Evolutionary conservation across 306 rosid genomes (phyloP).

Genomic region (Quillaja saponaria): DNA sequence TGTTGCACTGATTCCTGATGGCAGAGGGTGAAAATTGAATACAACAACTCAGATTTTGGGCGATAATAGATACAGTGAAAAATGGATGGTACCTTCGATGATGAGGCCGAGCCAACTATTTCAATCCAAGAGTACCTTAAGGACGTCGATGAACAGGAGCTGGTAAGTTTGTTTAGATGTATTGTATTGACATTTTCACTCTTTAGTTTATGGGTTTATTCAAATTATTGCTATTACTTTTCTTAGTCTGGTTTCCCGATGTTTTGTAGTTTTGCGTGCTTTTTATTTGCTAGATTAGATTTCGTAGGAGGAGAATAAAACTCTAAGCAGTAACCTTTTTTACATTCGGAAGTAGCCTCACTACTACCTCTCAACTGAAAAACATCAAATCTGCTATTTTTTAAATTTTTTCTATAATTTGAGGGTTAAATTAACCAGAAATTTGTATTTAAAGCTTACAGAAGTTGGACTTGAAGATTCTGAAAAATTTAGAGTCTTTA

Average conservation of each 20-base stretch:
- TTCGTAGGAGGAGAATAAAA: too few relatives aligned
- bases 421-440: too few relatives aligned
- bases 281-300: slow-evolving; percentile 15
- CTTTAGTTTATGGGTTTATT: neutral
- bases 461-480: too few relatives aligned
- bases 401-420: neutral
- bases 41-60: slow-evolving; percentile 5
- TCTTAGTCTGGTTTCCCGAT: neutral
- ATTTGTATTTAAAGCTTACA: too few relatives aligned
- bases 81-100: slow-evolving; percentile 69
- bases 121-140: slow-evolving; percentile 79
- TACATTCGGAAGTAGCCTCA: too few relatives aligned
- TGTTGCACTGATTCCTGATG: slow-evolving; percentile 22
- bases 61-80: slow-evolving; percentile 4
- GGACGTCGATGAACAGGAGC: slow-evolving; percentile 84
- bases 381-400: neutral
- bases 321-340: too few relatives aligned
- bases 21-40: slow-evolving; percentile 27
- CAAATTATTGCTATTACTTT: neutral
- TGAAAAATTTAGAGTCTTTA: neutral
- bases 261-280: neutral
- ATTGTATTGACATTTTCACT: neutral
- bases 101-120: slow-evolving; percentile 66
- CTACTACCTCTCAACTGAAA: too few relatives aligned
- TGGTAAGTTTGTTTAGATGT: slow-evolving; percentile 45